These are phyloP conservation scores for Houttuynia cordata DNA, from an alignment of 164 flowering plant genomes.

Conservation along the genomic window DNA sequence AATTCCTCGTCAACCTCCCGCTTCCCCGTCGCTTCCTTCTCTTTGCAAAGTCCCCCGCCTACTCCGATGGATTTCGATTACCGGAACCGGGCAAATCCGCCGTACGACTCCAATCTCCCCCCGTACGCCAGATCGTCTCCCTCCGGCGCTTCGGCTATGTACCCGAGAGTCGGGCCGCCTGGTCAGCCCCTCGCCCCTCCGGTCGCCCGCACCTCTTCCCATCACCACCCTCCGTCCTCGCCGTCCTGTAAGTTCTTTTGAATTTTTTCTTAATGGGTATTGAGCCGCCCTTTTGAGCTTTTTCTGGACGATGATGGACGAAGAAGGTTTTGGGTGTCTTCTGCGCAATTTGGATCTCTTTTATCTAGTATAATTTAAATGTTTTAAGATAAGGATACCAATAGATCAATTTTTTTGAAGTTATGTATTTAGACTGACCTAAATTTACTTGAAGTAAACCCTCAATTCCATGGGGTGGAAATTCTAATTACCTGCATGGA, in stretches of 20 bases:
- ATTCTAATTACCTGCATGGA: too few species aligned
- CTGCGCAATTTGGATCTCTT: too few species aligned
- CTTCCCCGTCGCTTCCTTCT: too few species aligned
- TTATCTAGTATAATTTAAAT: too few species aligned
- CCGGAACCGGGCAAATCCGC: slow-evolving; percentile 4
- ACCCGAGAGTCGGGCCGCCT: slow-evolving; percentile 9
- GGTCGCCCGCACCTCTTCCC: slow-evolving; percentile 4
- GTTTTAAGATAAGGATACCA: too few species aligned
- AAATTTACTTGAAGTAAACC: too few species aligned
- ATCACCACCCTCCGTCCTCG: background rate
- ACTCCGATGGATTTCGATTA: slow-evolving; percentile 6
- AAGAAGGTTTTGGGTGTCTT: too few species aligned
- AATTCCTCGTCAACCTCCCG: too few species aligned
- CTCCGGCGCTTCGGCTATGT: background rate
- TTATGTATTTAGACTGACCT: too few species aligned
- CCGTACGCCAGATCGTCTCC: slow-evolving; percentile 1
- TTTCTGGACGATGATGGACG: background rate
- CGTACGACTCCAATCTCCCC: slow-evolving; percentile 4
- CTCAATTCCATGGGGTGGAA: too few species aligned
- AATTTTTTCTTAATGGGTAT: background rate
- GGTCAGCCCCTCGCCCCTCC: slow-evolving; percentile 5
- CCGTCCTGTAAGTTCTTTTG: slow-evolving; percentile 3
- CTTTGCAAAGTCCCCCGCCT: background rate
- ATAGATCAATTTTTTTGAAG: too few species aligned
- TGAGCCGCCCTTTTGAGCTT: background rate